phyloP scores from a whole-genome alignment of 768 basidiomycete species.

The Pilatotrama ljubarskyi region DNA sequence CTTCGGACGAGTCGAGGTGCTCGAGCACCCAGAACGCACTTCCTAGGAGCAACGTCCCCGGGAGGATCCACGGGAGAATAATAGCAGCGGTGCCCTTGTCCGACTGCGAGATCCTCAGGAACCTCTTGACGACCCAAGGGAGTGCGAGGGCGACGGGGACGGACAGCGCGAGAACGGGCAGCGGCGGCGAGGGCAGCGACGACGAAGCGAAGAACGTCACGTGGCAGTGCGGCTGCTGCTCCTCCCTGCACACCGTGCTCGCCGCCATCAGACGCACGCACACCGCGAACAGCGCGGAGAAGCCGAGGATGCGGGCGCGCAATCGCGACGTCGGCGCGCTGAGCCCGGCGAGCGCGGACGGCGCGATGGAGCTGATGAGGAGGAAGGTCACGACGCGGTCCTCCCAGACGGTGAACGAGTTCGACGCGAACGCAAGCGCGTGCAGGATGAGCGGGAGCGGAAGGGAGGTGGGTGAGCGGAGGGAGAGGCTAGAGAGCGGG shows the following conservation, averaged over 20 bases:
- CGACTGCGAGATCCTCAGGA: constrained; percentile 68
- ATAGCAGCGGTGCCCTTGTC: constrained; percentile 70
- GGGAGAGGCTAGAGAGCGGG: constrained; percentile 24
- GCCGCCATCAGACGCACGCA: constrained; percentile 75
- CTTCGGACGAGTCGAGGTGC: constrained; percentile 62
- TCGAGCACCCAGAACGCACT: constrained; percentile 80
- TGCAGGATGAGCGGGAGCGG: constrained; percentile 67
- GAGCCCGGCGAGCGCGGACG: constrained; percentile 60
- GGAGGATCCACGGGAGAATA: constrained; percentile 60
- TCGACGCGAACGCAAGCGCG: constrained; percentile 78
- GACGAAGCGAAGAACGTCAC: constrained; percentile 88
- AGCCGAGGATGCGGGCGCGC: constrained; percentile 73
- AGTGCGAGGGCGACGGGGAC: constrained; percentile 55
- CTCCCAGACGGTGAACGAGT: constrained; percentile 99
- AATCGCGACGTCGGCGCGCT: constrained; percentile 68
- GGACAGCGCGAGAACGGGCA: constrained; percentile 55
- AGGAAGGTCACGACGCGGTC: constrained; percentile 81
- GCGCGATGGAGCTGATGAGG: constrained; percentile 61
- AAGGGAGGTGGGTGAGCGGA: constrained; percentile 19
- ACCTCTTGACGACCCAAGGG: constrained; percentile 55
- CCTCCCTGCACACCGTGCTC: constrained; percentile 91
- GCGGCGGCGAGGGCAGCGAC: constrained; percentile 64
- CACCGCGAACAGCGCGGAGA: constrained; percentile 62
- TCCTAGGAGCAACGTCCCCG: constrained; percentile 58
- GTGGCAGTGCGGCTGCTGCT: constrained; percentile 86